Conservation (phyloP, 2,329 filamentous ascomycete genomes). For the Xylariaceae sp. region DNA sequence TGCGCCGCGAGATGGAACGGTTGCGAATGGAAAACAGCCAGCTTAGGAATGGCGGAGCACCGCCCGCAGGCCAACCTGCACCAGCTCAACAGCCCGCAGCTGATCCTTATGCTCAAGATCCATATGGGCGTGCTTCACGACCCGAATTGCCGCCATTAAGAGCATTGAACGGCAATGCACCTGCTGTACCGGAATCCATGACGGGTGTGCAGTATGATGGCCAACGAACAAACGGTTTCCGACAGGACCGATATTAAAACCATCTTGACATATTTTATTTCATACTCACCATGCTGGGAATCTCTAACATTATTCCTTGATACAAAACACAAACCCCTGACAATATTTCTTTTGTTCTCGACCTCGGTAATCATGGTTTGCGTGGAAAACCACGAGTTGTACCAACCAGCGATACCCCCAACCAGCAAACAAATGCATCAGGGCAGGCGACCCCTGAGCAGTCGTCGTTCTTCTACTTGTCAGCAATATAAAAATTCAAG, state of each 20-base stretch:
- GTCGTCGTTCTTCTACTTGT: slow-evolving; percentile 3
- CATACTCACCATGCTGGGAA: too few relatives aligned
- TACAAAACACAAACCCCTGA: too few relatives aligned
- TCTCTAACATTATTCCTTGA: too few relatives aligned
- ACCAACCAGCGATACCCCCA: slow-evolving; percentile 15
- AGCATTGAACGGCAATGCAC: slow-evolving; percentile 43
- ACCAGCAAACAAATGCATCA: slow-evolving; percentile 1
- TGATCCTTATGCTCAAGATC: slow-evolving; percentile 30
- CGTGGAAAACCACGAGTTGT: slow-evolving; percentile 12
- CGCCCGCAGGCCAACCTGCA: slow-evolving; percentile 21
- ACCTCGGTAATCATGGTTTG: slow-evolving; percentile 12
- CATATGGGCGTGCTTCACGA: slow-evolving; percentile 31
- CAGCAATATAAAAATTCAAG: too few relatives aligned
- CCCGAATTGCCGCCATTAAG: slow-evolving; percentile 56
- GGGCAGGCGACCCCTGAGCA: not conserved
- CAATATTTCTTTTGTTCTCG: slow-evolving; percentile 17
- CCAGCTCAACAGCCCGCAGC: slow-evolving; percentile 27
- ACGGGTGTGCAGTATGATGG: slow-evolving; percentile 62
- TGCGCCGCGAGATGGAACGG: slow-evolving; percentile 47
- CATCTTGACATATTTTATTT: too few relatives aligned
- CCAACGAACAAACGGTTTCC: slow-evolving; percentile 45
- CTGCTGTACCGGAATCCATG: slow-evolving; percentile 55
- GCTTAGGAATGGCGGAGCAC: slow-evolving; percentile 33
- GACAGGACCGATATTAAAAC: slow-evolving; percentile 33
- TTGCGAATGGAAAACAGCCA: slow-evolving; percentile 47